Evolutionary conservation across 192 early-diverging fungal genomes (phyloP).

Genomic region (Phlyctochytrium bullatum): DNA sequence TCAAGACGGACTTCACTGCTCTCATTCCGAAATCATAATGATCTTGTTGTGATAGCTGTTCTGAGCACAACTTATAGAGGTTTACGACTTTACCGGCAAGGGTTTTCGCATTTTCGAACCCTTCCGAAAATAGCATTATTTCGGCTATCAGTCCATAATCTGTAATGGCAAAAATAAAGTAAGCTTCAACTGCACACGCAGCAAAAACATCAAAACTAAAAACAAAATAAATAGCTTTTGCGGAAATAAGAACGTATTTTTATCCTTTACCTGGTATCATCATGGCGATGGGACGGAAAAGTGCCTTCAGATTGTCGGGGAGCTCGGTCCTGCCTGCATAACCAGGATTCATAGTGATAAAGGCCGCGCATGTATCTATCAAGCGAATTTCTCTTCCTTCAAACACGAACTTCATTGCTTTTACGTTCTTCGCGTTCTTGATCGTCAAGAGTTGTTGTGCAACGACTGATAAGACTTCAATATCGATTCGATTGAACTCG

Average conservation of each 20-base stretch:
- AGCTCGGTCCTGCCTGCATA: conserved; percentile 61
- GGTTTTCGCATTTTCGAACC: conserved; percentile 57
- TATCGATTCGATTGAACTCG: conserved; percentile 66
- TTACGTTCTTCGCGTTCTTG: conserved; percentile 59
- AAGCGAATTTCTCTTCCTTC: conserved; percentile 58
- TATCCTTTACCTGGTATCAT: conserved; percentile 67
- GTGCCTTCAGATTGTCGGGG: conserved; percentile 61
- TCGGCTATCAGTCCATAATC: conserved; percentile 65
- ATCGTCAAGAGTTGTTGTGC: conserved; percentile 63
- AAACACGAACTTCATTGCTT: conserved; percentile 55
- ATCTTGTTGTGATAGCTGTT: conserved; percentile 65
- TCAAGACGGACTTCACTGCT: conserved; percentile 64
- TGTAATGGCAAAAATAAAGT: too few relatives aligned
- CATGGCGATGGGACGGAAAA: conserved; percentile 63
- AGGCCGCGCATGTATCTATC: conserved; percentile 60
- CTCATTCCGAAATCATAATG: conserved; percentile 68
- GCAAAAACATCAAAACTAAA: conserved; percentile 3
- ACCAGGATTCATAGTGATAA: conserved; percentile 64
- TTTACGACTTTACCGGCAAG: conserved; percentile 62
- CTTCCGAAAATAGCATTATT: conserved; percentile 64
- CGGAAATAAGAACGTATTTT: conserved; percentile 9
- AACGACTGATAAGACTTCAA: conserved; percentile 61
- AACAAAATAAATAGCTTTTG: not conserved
- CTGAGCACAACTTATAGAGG: conserved; percentile 61
- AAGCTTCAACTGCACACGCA: not conserved